Base-by-base conservation (phyloP, 176 grass and related monocot genomes). In the Guadua angustifolia region DNA sequence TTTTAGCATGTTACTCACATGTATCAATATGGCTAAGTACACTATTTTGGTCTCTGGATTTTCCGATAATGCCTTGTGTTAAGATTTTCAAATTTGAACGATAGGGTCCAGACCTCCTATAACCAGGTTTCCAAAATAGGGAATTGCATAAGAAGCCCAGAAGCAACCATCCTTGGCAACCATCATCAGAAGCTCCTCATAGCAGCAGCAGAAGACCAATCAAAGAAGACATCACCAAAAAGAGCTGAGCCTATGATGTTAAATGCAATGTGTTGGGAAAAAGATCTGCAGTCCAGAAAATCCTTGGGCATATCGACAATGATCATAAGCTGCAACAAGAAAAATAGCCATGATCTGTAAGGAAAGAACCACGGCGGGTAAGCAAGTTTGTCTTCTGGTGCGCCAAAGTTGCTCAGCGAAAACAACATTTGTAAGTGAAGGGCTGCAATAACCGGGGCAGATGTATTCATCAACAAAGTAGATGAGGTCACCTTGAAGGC, bases 71-170 rank as follows among this genome's bases (percentile, higher is more conserved):
- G 49, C 64, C 84, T 62, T 89, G 68, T 43, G 93, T 99, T 84
- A 99, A 83, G 40, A 73, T 55, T 88, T 84, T 89, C 81, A 99
- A 77, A n/a, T 26, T 62, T 92, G n/a, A 77, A 64, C 26, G 43
- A 99, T 60, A 82, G 61, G 18, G 66, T 49, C 35, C 4, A 65
- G 83, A 99, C 63, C 86, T 95, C 93, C 88, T 89, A 89, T 95
- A 99, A 75, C 73, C 86, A 69, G 85, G 78, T 80, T 89, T 92
- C 97, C 97, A 99, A 81, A 94, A 90, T 5, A 93, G 97, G n/a
- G 45, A 43, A 99, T 59, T 69, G 75, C 60, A 88, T 88, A 94
- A 84, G 93, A 96, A 82, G 97, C 91, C 97, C 97, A n/a, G 67
- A 92, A 95, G 81, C 91, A 94, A 68, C 93, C 91, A 66, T 99